A percentile compares a stretch with the other conserved stretches of the same genome.
phyloP scores from a whole-genome alignment of 2,329 filamentous ascomycete genomes.

The Ophiostoma ulmi region DNA sequence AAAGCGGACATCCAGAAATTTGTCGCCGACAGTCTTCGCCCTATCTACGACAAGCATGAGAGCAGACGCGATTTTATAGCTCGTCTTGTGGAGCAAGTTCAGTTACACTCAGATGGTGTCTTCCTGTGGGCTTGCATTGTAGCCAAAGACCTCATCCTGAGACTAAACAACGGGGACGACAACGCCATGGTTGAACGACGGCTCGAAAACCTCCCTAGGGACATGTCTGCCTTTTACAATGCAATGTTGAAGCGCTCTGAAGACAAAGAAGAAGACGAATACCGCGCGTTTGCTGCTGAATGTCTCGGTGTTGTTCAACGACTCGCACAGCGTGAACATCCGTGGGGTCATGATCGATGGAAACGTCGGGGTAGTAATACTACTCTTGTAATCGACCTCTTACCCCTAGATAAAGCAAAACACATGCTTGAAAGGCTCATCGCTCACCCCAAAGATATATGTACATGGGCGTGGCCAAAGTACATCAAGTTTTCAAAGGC shows the following conservation, averaged over 20 bases:
- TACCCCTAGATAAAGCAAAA: background rate
- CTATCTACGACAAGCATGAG: background rate
- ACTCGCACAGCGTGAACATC: no score
- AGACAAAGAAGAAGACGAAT: background rate
- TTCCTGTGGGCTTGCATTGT: background rate
- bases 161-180: background rate
- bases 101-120: background rate
- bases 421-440: background rate
- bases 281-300: background rate
- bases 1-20: background rate
- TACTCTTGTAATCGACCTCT: background rate
- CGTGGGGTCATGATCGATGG: no score
- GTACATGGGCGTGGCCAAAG: background rate
- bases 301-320: background rate
- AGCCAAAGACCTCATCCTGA: background rate
- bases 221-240: background rate
- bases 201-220: background rate
- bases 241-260: background rate
- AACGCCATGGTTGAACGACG: background rate
- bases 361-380: no score
- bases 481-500: background rate
- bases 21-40: background rate
- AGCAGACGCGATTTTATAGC: background rate
- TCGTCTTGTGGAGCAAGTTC: background rate
- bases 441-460: background rate